Evolutionary conservation across 345 rosid species (phyloP).

Genomic region (Melaleuca quinquenervia): DNA sequence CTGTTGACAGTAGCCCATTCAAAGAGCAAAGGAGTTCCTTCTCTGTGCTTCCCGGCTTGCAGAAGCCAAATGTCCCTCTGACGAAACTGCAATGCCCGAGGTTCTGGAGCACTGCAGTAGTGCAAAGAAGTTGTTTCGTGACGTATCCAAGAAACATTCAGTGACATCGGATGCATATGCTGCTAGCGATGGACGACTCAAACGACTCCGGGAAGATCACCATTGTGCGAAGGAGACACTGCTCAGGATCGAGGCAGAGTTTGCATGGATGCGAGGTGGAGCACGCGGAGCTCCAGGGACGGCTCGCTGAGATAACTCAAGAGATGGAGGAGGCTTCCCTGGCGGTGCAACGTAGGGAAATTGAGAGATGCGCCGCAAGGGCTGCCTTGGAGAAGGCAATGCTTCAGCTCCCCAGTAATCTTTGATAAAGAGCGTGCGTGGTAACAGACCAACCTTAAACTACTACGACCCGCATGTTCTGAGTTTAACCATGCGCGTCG

Average conservation of each 20-base stretch:
- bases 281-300: no score
- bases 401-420: not conserved
- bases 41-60: not conserved
- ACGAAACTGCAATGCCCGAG: no score
- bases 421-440: not conserved
- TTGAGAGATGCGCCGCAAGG: not conserved
- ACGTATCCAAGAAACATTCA: no score
- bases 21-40: not conserved
- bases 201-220: no score
- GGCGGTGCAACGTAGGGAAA: not conserved
- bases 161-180: no score
- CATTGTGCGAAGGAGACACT: no score
- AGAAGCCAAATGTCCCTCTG: not conserved
- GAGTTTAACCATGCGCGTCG: not conserved
- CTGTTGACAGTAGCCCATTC: not conserved
- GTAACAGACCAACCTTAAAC: not conserved
- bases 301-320: no score
- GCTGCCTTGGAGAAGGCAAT: not conserved
- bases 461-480: not conserved
- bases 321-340: not conserved
- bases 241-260: no score
- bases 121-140: no score
- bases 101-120: no score
- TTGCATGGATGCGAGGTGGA: no score
- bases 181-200: no score